Conservation (phyloP, 306 rosid species). For the Gastrolobium villosum region DNA sequence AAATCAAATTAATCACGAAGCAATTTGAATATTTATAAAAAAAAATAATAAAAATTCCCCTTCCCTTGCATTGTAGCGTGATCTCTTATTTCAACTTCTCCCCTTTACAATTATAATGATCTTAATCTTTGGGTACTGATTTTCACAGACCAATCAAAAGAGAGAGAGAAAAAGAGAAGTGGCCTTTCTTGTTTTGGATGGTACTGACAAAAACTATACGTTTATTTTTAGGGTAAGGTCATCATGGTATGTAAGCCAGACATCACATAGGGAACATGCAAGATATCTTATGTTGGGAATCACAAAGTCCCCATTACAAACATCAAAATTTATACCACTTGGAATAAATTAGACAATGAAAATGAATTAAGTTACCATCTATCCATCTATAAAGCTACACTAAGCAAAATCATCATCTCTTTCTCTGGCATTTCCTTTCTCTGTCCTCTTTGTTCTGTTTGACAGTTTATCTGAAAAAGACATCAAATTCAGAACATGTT, state of each 20-base stretch:
- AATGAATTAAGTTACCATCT: background rate
- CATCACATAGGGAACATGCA: slow-evolving; percentile 62
- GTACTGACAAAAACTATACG: slow-evolving; percentile 43
- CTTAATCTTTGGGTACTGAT: background rate
- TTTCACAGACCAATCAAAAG: slow-evolving; percentile 21
- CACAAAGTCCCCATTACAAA: slow-evolving; percentile 8
- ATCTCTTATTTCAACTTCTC: background rate
- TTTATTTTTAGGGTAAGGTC: slow-evolving; percentile 53
- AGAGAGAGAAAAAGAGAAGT: slow-evolving; percentile 15
- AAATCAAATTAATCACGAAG: too few species aligned
- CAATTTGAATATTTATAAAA: too few species aligned
- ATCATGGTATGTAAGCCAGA: slow-evolving; percentile 51
- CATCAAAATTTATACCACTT: slow-evolving; percentile 27
- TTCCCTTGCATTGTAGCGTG: background rate
- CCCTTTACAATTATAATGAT: background rate
- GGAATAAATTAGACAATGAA: background rate
- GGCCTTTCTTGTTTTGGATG: slow-evolving; percentile 48
- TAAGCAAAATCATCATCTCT: background rate
- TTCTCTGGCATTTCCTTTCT: background rate
- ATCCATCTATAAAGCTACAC: background rate
- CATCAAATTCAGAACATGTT: slow-evolving; percentile 32
- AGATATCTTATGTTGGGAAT: slow-evolving; percentile 51
- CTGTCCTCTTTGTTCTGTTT: slow-evolving; percentile 14
- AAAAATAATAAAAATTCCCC: background rate
- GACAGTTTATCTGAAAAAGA: slow-evolving; percentile 35